Evolutionary conservation across 78 protist genomes (phyloP).

Genomic region (Planoprotostelium fungivorum): DNA sequence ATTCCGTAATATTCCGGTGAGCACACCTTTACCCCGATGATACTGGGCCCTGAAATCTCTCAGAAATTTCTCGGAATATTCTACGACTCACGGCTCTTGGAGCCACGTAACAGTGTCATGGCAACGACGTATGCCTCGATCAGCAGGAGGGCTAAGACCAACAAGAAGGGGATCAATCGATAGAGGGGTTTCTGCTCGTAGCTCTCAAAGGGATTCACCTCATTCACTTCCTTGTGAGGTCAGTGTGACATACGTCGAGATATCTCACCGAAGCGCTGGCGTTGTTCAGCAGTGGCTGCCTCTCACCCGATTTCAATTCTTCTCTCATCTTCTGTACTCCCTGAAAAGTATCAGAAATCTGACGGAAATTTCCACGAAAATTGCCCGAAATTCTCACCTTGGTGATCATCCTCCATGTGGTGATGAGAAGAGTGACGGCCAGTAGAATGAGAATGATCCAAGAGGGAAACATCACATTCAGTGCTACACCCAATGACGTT

Average conservation of each 20-base stretch:
- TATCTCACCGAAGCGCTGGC: no score
- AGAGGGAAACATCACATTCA: constrained; percentile 36
- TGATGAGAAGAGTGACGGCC: constrained; percentile 1
- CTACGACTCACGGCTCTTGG: neutral
- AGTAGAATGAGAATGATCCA: constrained; percentile 31
- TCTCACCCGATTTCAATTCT: neutral
- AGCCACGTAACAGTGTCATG: neutral
- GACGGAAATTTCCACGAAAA: neutral
- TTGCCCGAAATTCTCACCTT: no score
- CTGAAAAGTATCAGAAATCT: neutral
- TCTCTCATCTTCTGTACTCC: neutral
- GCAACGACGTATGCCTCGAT: neutral
- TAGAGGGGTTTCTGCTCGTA: neutral
- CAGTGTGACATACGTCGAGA: no score
- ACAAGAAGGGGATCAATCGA: neutral
- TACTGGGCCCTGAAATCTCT: neutral
- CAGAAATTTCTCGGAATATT: neutral
- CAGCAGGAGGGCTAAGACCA: neutral
- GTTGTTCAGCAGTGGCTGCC: neutral
- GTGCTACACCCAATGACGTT: constrained; percentile 34
- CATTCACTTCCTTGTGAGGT: no score
- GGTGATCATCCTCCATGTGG: constrained; percentile 15
- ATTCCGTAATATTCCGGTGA: neutral
- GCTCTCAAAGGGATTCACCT: no score
- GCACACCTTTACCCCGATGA: neutral